Evolutionary conservation across 768 basidiomycete genomes (phyloP).

Genomic region (Tricholoma bakamatsutake): DNA sequence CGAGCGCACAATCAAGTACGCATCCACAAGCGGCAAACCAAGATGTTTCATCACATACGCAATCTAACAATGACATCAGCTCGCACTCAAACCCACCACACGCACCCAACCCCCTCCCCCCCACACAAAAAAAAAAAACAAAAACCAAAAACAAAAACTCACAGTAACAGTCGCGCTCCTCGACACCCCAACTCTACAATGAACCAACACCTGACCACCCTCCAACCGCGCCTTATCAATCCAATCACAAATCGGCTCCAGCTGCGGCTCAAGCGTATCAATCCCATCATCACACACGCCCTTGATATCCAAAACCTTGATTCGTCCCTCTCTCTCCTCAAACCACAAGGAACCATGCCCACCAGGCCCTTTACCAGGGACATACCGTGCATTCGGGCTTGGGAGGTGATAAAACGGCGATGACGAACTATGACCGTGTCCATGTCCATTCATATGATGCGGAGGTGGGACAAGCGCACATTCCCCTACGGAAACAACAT

Average conservation of each 20-base stretch:
- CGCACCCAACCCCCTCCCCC: too few relatives aligned
- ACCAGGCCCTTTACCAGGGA: conserved; percentile 36
- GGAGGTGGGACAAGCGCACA: conserved; percentile 83
- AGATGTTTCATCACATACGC: conserved; percentile 97
- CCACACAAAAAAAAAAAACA: background rate
- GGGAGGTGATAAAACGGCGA: conserved; percentile 15
- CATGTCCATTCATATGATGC: conserved; percentile 28
- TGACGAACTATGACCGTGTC: conserved; percentile 3
- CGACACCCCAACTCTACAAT: conserved; percentile 99
- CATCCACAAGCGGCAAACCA: conserved; percentile 79
- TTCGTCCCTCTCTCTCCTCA: conserved; percentile 83
- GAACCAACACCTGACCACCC: conserved; percentile 90
- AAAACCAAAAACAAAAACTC: conserved; percentile 25
- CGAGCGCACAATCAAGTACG: conserved; percentile 89
- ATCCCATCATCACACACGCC: conserved; percentile 96
- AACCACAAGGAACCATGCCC: conserved; percentile 77
- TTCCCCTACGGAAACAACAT: conserved; percentile 96
- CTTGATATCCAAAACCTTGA: conserved; percentile 88
- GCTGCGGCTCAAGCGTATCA: conserved; percentile 85
- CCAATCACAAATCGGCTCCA: conserved; percentile 88
- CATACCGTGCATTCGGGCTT: conserved; percentile 29
- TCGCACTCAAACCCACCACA: too few relatives aligned
- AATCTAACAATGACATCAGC: conserved; percentile 42
- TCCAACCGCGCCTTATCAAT: conserved; percentile 79
- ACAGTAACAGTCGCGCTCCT: conserved; percentile 90